Evolutionary conservation across 768 basidiomycete genomes (phyloP).

Genomic region (Austroboletus eburneus): DNA sequence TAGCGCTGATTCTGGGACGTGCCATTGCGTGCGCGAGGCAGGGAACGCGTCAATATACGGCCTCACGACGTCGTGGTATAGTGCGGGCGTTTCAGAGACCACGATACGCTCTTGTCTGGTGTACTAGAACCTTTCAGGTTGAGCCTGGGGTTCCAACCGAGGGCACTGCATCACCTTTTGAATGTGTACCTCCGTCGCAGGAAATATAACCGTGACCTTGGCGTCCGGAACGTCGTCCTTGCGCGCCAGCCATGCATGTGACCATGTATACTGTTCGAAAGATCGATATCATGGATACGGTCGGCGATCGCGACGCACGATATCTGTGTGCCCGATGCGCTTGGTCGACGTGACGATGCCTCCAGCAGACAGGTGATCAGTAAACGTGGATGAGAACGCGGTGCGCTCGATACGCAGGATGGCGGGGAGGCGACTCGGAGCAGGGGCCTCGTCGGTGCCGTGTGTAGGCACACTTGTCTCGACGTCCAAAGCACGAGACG

Average conservation of each 20-base stretch:
- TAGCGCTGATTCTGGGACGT: neutral
- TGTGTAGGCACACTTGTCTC: too few relatives aligned
- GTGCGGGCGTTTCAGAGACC: slow-evolving; percentile 76
- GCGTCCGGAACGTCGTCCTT: slow-evolving; percentile 51
- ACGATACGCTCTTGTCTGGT: slow-evolving; percentile 66
- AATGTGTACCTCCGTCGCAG: slow-evolving; percentile 88
- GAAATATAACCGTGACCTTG: slow-evolving; percentile 81
- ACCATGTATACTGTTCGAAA: slow-evolving; percentile 70
- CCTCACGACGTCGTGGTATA: slow-evolving; percentile 65
- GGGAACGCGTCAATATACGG: slow-evolving; percentile 81
- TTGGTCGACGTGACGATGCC: slow-evolving; percentile 39
- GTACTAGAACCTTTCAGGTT: slow-evolving; percentile 47
- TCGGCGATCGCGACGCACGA: slow-evolving; percentile 47
- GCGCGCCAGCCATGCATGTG: slow-evolving; percentile 64
- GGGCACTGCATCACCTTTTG: slow-evolving; percentile 43
- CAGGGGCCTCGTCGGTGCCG: too few relatives aligned
- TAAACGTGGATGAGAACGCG: slow-evolving; percentile 47
- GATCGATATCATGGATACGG: neutral
- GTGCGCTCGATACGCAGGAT: slow-evolving; percentile 81
- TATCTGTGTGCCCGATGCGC: slow-evolving; percentile 60
- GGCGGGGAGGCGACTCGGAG: slow-evolving; percentile 43
- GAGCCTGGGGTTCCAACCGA: neutral
- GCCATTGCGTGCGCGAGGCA: slow-evolving; percentile 79
- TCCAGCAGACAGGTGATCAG: slow-evolving; percentile 33
- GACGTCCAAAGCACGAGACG: too few relatives aligned